Base-by-base conservation (phyloP, 2,329 filamentous ascomycete genomes). In the Cadophora sp. region DNA sequence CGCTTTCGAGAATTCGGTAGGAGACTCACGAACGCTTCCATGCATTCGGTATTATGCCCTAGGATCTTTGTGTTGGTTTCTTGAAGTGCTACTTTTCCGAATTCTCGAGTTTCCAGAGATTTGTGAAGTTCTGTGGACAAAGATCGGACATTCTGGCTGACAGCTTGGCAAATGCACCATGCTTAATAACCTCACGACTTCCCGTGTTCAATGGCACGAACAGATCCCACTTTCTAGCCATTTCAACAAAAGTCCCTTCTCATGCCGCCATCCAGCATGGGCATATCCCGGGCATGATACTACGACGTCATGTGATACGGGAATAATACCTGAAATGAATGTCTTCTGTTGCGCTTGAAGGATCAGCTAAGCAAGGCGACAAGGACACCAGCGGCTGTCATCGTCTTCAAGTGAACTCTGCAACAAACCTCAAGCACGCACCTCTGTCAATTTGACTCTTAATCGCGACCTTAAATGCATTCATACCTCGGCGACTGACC, bases 91-190 rank as follows among this genome's bases (percentile, higher is more conserved):
- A 6, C 14, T 16, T 16, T 16, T 43, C 37, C 6, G 37, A 8
- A 5, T 6, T 46, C 11, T 46, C 4, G 43, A 22, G 11, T 12
- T 46, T 22, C 16, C 8, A 22, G 8, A n/a, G 19, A 8, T n/a
- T 22, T 5, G 16, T 5, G 43, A 46, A 22, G 43, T 48, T 59
- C n/a, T 37, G 34, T 16, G 9, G 11, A 26, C 9, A 7, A 43
- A 24, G 12, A 43, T 51, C 40, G 26, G 26, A 7, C 16, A 29
- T 31, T 5, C 27, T 31, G n/a, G 40, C 40, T 62, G 40, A 48
- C 59, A 62, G 43, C 40, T 48, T 48, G 40, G 59, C 26, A 50
- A 48, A 48, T 50, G 59, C 59, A 62, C 40, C 40, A 31, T 24
- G 46, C 40, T 62, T 48, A 48, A 50, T 48, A 11, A 62, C 26